Evolutionary conservation across 2,329 filamentous ascomycete genomes (phyloP).

Genomic region (Tetracladium maxilliforme): DNA sequence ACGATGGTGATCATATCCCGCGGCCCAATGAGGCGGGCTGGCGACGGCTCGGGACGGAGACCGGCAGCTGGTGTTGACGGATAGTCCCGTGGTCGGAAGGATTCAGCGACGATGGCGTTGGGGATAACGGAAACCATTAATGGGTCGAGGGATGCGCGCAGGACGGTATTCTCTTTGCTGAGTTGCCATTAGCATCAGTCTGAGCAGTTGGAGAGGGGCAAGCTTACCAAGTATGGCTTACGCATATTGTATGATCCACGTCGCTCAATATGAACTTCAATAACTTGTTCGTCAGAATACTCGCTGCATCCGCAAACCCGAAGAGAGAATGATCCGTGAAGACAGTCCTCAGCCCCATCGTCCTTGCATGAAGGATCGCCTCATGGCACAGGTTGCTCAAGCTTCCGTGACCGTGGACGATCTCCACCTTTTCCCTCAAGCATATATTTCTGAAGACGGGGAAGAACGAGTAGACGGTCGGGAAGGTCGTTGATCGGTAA

Average conservation of each 20-base stretch:
- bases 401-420: slow-evolving; percentile 94
- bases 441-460: slow-evolving; percentile 95
- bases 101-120: slow-evolving; percentile 92
- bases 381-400: slow-evolving; percentile 89
- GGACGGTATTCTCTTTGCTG: slow-evolving; percentile 95
- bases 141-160: slow-evolving; percentile 86
- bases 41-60: slow-evolving; percentile 25
- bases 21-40: slow-evolving; percentile 58
- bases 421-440: slow-evolving; percentile 86
- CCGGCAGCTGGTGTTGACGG: slow-evolving; percentile 22
- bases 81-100: slow-evolving; percentile 64
- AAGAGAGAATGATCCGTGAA: slow-evolving; percentile 97
- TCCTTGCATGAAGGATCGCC: slow-evolving; percentile 83
- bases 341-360: slow-evolving; percentile 90
- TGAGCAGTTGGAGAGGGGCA: slow-evolving; percentile 1
- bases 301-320: slow-evolving; percentile 90
- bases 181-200: slow-evolving; percentile 11
- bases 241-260: slow-evolving; percentile 95
- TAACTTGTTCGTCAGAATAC: slow-evolving; percentile 92
- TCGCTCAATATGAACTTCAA: slow-evolving; percentile 93
- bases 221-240: slow-evolving; percentile 85
- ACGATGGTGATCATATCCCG: slow-evolving; percentile 89
- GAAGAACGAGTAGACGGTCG: slow-evolving; percentile 97
- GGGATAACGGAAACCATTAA: slow-evolving; percentile 97
- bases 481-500: slow-evolving; percentile 85